Evolutionary conservation across 176 grass and related monocot genomes (phyloP), one percentile per base, ranked within the genome.

Genomic region (Ampelocalamus luodianensis): DNA sequence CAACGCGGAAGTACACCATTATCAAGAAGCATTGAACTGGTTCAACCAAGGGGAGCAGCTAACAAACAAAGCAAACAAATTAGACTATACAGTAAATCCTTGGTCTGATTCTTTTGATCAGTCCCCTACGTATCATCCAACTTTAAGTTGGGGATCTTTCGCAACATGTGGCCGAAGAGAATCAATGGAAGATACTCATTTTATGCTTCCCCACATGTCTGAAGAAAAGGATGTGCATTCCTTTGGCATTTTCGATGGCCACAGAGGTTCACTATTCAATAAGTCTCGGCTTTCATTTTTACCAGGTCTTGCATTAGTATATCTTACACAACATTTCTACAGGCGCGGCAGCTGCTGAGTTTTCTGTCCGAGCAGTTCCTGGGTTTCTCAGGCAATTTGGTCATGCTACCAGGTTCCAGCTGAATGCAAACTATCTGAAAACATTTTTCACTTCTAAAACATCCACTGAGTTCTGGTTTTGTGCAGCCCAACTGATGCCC

Each of bases 161-260:
- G 91, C 91, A 86, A 95, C 93, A 71, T 87, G 96, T 13, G 93
- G 96, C 4, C 91, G 86, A 83, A 92, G 96, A 78, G 96, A 95
- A 77, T 94, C 88, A 72, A 98, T 98, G 93, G 96, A 98, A 90
- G 96, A 98, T 91, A 83, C 88, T 53, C 93, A 98, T 86, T 98
- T 98, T 86, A 86, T 98, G 86, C 88, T 92, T 91, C 91, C 91
- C 54, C 74, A 83, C 43, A 79, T 98, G 89, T 89, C 77, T 4
- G 71, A 90, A 83, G 77, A 92, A 83, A 87, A 93, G 40, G 80
- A 90, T 44, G 80, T 93, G 34, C 84, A 93, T 88, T 88, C 91
- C 45, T 98, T 98, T 79, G 96, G 96, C 80, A 93, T 98, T 85
- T 98, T 95, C 74, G 91, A 98, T 90, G 96, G 96, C 62, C 96